Base-by-base conservation (phyloP, 139 green algal genomes). In the Tetratostichococcus sp. region DNA sequence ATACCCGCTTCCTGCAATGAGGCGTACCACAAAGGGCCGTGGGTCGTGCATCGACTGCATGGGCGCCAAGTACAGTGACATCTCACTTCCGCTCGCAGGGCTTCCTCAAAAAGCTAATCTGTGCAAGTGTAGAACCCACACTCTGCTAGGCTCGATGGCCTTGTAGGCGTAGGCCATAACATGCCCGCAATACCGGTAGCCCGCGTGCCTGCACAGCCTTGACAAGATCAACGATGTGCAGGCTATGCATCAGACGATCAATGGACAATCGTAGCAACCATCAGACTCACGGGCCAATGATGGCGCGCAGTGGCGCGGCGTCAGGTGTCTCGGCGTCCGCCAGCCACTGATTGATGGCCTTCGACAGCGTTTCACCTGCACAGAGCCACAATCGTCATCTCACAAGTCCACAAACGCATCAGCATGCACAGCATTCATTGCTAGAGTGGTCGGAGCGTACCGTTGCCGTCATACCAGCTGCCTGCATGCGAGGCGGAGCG, bases 161-260 rank as follows among this genome's bases (percentile, higher is more conserved):
- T 78, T 84, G 83, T 96, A 97, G 0, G 90, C 89, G 57, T 94
- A 79, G 0, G 92, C 92, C 83, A 94, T 92, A 14, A 95, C 87
- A 58, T 95, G 87, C 1, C 93, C 93, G 59, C 88, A 95, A 73
- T 95, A 97, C 8, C 78, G 70, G 74, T 96, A 95, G 4, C 93
- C 93, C 17, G 93, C 93, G 77, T 97, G 93, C 80, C 77, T 57
- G 81, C 83, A 74, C 74, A 32, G 33, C 30, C 5, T 35, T 76
- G n/a, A n/a, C n/a, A n/a, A n/a, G n/a, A n/a, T n/a, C n/a, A n/a
- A n/a, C n/a, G n/a, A n/a, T n/a, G n/a, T n/a, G n/a, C 42, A 69
- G 26, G 14, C 59, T 17, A 59, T 16, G 25, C 11, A n/a, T 59
- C 50, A 17, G 0, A 35, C 31, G n/a, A n/a, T 43, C 19, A 11